A percentile compares a stretch with the other conserved stretches of the same genome.
Evolutionary conservation across 2,329 filamentous ascomycete species (phyloP).

Genomic region (Reticulascus tulasneorum): DNA sequence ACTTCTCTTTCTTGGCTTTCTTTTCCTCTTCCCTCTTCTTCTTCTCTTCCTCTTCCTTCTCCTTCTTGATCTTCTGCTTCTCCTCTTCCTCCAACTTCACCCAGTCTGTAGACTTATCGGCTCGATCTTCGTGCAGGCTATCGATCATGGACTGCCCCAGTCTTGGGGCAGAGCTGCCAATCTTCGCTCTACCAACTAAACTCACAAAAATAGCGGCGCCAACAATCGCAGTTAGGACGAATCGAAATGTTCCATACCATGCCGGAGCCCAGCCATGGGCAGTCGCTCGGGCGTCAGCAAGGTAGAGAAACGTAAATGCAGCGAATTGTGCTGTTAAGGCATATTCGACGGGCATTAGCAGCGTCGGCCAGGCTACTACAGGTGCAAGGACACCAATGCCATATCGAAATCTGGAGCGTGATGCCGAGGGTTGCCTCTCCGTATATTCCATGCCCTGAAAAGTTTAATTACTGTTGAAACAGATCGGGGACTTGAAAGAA

Average conservation of each 20-base stretch:
- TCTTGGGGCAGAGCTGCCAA: conserved; percentile 40
- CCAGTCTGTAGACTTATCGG: conserved; percentile 40
- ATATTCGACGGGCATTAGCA: conserved; percentile 78
- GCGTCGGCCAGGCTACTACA: conserved; percentile 82
- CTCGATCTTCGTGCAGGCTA: conserved; percentile 32
- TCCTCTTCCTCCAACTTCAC: conserved; percentile 39
- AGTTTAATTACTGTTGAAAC: neutral
- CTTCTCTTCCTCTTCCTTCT: conserved; percentile 36
- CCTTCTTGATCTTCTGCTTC: conserved; percentile 29
- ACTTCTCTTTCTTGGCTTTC: conserved; percentile 23
- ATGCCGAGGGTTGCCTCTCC: conserved; percentile 53
- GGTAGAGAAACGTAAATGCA: conserved; percentile 82
- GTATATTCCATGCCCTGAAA: conserved; percentile 72
- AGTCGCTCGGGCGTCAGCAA: conserved; percentile 72
- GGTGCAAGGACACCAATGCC: conserved; percentile 77
- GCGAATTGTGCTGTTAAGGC: conserved; percentile 83
- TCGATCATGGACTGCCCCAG: conserved; percentile 31
- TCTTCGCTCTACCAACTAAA: conserved; percentile 77
- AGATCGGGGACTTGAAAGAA: neutral
- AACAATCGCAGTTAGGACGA: conserved; percentile 86
- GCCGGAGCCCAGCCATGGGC: conserved; percentile 72
- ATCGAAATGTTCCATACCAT: conserved; percentile 89
- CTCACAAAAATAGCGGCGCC: conserved; percentile 77
- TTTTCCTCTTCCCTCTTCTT: conserved; percentile 28
- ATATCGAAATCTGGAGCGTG: conserved; percentile 75